Evolutionary conservation across 208 protist species (phyloP).

Genomic region (Leishmania mexicana): DNA sequence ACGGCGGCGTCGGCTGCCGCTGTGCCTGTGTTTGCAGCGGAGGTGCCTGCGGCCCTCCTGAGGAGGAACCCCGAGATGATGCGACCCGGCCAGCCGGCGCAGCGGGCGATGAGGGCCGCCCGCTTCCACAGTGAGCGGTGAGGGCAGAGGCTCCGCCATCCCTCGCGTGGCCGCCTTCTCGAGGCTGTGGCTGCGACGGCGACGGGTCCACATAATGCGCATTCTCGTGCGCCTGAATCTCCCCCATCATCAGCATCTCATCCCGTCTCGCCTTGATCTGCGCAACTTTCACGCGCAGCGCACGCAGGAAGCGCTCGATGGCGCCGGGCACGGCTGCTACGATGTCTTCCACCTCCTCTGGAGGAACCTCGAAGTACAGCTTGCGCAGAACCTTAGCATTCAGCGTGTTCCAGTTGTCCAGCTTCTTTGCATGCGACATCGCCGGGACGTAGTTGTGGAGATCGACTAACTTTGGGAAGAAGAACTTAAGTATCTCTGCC

Average conservation of each 20-base stretch:
- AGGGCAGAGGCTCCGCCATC: background rate
- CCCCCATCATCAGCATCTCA: constrained; percentile 18
- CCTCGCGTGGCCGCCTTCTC: background rate
- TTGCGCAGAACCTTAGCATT: constrained; percentile 95
- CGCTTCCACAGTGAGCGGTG: background rate
- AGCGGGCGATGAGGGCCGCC: background rate
- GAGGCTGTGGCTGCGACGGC: background rate
- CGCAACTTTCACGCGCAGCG: constrained; percentile 90
- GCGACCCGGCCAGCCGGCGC: background rate
- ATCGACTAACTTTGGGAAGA: constrained; percentile 97
- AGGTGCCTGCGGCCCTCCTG: background rate
- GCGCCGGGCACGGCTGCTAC: constrained; percentile 87
- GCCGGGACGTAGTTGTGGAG: constrained; percentile 98
- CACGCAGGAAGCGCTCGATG: constrained; percentile 93
- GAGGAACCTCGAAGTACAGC: constrained; percentile 91
- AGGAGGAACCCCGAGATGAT: background rate
- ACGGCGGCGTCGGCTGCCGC: constrained; percentile 8
- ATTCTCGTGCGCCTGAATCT: constrained; percentile 17
- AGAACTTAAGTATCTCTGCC: constrained; percentile 96
- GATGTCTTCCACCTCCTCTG: constrained; percentile 92
- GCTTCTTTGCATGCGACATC: constrained; percentile 90
- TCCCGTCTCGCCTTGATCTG: constrained; percentile 74
- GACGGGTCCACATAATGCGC: constrained; percentile 10
- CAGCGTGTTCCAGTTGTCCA: constrained; percentile 97
- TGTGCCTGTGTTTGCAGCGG: constrained; percentile 11